A percentile compares a stretch with the other conserved stretches of the same genome.
Evolutionary conservation across 306 rosid genomes (phyloP).

Genomic region (Glycine soja): DNA sequence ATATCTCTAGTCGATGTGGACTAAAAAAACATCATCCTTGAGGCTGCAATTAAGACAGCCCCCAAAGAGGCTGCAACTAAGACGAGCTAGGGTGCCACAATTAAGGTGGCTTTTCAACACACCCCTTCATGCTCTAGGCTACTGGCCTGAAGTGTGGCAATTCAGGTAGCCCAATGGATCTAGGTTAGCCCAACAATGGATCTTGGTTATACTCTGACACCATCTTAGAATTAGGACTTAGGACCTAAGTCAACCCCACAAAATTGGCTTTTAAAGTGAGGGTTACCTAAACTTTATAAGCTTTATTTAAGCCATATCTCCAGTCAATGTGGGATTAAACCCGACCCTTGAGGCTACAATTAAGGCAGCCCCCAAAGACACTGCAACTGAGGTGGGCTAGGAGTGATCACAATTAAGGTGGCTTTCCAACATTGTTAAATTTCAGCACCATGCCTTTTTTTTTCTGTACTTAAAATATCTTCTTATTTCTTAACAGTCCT

Average conservation of each 20-base stretch:
- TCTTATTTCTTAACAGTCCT: constrained; percentile 17
- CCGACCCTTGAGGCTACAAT: neutral
- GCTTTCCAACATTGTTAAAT: neutral
- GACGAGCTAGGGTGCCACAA: neutral
- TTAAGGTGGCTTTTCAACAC: neutral
- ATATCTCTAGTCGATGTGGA: neutral
- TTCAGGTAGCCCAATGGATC: neutral
- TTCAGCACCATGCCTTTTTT: constrained; percentile 24
- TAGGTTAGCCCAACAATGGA: too few species aligned
- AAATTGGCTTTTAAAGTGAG: neutral
- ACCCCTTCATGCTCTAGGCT: neutral
- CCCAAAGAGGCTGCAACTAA: neutral
- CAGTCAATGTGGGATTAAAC: neutral
- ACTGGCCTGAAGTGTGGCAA: neutral
- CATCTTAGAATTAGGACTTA: neutral
- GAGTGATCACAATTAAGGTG: neutral
- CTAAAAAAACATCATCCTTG: neutral
- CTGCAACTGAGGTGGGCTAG: neutral
- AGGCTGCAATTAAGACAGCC: neutral
- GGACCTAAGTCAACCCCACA: neutral
- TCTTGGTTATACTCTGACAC: neutral
- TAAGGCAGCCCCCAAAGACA: neutral
- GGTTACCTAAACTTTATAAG: neutral
- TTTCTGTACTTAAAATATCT: constrained; percentile 5
- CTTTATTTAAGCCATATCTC: neutral